Evolutionary conservation across 2,329 filamentous ascomycete species (phyloP), one percentile per base, ranked within the genome.

Genomic region (Aspergillus sp.): DNA sequence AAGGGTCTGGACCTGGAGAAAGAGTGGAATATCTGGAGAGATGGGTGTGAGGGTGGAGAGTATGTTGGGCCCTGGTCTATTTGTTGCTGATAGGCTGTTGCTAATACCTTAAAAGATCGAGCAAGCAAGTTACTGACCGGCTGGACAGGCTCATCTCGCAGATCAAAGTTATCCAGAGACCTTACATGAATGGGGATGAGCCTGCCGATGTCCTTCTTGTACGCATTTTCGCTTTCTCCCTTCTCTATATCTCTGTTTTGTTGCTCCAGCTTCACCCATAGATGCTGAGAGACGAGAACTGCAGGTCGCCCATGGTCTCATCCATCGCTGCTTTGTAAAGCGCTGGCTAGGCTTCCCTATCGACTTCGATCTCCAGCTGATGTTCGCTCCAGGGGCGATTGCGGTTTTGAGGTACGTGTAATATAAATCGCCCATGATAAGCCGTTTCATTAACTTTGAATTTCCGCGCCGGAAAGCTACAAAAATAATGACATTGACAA

Each of bases 1-100:
- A 74, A 77, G 8, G 84, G 84, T 0, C 72, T 85, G 19, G 84
- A 86, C 67, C 61, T 59, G 13, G 78, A 82, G n/a, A 68, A 67
- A 41, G 71, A 75, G 28, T 87, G 85, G 85, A 79, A 85, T 72
- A 86, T 87, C 53, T 87, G 84, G 84, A 72, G 73, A 13, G 84
- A 87, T 75, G 85, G 85, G 0, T 87, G 84, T 71, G 83, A 85
- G 63, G 83, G 77, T 17, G 83, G 85, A 68, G 84, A 86, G 82
- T 83, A 72, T 64, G 74, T 68, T 19, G n/a, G 4, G 11, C n/a
- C 11, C 45, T 15, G 19, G 19, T 19, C 19, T 19, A 19, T 19
- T 57, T 57, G 6, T 19, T 22, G 34, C 34, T 43, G 19, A 41
- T 43, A 25, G 15, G 47, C 8, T 4, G 5, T 13, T 6, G 4